Conservation (phyloP, 768 basidiomycete genomes). For the Boletus coccyginus region DNA sequence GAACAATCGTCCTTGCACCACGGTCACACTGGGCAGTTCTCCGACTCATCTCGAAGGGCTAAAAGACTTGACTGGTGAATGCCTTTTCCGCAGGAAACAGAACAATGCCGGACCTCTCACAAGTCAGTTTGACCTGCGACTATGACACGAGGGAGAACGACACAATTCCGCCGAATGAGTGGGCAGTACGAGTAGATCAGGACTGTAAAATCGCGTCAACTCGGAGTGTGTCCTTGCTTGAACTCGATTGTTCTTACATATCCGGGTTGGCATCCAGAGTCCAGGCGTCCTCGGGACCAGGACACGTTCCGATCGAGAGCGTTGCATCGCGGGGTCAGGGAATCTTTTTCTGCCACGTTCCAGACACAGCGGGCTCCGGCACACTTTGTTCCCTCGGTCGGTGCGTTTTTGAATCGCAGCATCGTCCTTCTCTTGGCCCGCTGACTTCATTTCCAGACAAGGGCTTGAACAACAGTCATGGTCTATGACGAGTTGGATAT, state of each 20-base stretch:
- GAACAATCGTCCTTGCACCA: no score
- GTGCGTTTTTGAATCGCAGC: not conserved
- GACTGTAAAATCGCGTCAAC: constrained; percentile 48
- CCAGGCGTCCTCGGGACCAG: not conserved
- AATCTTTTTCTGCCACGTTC: not conserved
- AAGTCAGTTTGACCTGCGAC: constrained; percentile 53
- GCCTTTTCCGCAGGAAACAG: constrained; percentile 49
- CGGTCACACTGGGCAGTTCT: no score
- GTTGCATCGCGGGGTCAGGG: not conserved
- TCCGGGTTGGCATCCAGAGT: not conserved
- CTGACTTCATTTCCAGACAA: not conserved
- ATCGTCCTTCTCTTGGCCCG: not conserved
- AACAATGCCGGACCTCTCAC: not conserved
- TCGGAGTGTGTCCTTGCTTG: no score
- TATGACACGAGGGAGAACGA: constrained; percentile 52
- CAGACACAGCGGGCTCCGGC: not conserved
- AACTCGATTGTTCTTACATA: not conserved
- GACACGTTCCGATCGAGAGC: no score
- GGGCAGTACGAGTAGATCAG: constrained; percentile 62
- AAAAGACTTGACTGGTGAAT: constrained; percentile 78
- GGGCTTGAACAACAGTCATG: not conserved
- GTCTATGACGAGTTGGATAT: not conserved
- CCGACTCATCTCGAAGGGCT: constrained; percentile 13
- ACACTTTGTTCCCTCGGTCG: no score
- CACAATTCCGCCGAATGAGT: constrained; percentile 25